These are phyloP conservation scores for Rasamsonia emersonii DNA, from an alignment of 2,329 filamentous ascomycete genomes.

Conservation along the genomic window DNA sequence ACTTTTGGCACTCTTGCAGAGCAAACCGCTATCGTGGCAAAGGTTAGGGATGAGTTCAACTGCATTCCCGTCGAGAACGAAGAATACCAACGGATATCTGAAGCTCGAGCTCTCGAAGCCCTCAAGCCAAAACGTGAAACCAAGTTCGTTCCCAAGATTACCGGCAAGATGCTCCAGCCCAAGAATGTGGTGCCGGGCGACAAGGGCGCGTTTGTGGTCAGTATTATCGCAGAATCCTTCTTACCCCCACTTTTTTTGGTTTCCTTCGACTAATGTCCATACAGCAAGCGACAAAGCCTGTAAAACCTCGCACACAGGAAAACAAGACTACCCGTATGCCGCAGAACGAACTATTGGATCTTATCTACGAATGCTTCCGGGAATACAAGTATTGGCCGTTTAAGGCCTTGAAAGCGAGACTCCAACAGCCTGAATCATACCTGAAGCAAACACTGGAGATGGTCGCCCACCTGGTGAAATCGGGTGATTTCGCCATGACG, in stretches of 20 bases:
- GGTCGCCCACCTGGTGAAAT: slow-evolving; percentile 73
- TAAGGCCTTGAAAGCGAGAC: slow-evolving; percentile 66
- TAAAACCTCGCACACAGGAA: slow-evolving; percentile 49
- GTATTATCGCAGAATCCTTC: slow-evolving; percentile 15
- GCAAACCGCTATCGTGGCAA: slow-evolving; percentile 66
- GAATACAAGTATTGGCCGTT: slow-evolving; percentile 91
- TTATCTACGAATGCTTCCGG: slow-evolving; percentile 74
- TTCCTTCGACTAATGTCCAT: slow-evolving; percentile 14
- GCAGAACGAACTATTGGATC: slow-evolving; percentile 77
- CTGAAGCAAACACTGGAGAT: slow-evolving; percentile 76
- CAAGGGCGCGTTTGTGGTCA: slow-evolving; percentile 35
- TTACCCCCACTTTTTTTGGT: slow-evolving; percentile 5
- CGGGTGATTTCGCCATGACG: slow-evolving; percentile 73
- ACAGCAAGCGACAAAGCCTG: slow-evolving; percentile 44
- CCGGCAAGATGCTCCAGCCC: slow-evolving; percentile 48
- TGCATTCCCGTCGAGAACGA: slow-evolving; percentile 64
- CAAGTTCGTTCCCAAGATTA: slow-evolving; percentile 38
- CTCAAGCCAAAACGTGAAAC: slow-evolving; percentile 53
- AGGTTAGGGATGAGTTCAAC: slow-evolving; percentile 66
- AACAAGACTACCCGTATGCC: slow-evolving; percentile 87
- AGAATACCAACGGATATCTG: slow-evolving; percentile 57
- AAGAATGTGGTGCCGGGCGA: slow-evolving; percentile 43
- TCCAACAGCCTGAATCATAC: slow-evolving; percentile 88
- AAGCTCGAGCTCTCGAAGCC: slow-evolving; percentile 49
- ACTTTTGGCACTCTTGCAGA: slow-evolving; percentile 50